Evolutionary conservation across 257 asterid genomes (phyloP), one percentile per base, ranked within the genome.

Genomic region (Nicotiana knightiana): DNA sequence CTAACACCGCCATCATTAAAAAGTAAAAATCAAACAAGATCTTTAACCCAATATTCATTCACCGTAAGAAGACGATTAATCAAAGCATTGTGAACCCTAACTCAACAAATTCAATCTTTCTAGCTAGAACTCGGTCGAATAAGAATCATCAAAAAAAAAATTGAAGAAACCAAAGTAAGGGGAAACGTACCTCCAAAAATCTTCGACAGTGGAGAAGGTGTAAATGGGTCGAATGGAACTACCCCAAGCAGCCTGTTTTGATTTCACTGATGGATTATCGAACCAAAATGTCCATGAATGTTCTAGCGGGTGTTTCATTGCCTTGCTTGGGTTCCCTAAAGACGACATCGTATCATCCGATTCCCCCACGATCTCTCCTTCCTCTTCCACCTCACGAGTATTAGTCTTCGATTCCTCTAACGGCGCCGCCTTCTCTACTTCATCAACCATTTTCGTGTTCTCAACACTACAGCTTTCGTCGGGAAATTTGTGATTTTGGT

Each of bases 151-250:
- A 3, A 43, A 0, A 13, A 61, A 17, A 24, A n/a, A 1, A 61
- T 3, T 8, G 30, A 8, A 10, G 15, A 65, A 11, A 77, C 33
- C 24, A 37, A 66, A 53, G 7, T 4, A 66, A 80, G 64, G 7
- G 64, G 76, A 2, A 32, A 4, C 6, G 33, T 63, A 89, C 88
- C 92, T 84, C 92, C 92, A 89, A 71, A 89, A 89, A 73, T 86
- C 90, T 84, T 89, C 92, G 53, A 79, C 89, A 18, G 91, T 82
- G 62, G 91, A 88, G 88, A 89, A 89, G 81, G 92, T 88, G 71
- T 86, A 86, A 80, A 89, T 86, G 51, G 90, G 87, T 6, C 88
- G 83, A 3, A 88, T 83, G 28, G 87, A 76, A 76, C 82, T 88
- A 28, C 91, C 92, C 91, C 91, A 89, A 83, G 67, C 26, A 62